Evolutionary conservation across 1,284 basidiomycete genomes (phyloP).

Genomic region (Ustilago bromivora): DNA sequence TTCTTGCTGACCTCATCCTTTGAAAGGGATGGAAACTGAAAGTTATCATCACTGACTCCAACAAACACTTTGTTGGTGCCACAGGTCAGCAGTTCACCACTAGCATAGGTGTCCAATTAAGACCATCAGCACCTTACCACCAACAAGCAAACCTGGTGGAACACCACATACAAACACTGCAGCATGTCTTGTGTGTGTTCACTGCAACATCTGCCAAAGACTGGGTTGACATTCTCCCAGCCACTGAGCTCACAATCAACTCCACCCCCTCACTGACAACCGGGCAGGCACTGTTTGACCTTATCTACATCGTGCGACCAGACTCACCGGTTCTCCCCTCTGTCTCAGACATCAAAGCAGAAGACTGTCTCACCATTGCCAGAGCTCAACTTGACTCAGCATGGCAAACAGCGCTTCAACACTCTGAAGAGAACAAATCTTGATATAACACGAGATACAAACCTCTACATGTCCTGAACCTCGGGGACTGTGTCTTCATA

Average conservation of each 20-base stretch:
- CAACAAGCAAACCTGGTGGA: constrained; percentile 8
- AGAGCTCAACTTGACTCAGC: background rate
- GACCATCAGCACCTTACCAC: constrained; percentile 4
- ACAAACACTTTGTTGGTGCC: background rate
- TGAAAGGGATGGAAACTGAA: background rate
- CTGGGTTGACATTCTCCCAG: too few species aligned
- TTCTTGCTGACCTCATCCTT: background rate
- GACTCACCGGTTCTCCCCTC: background rate
- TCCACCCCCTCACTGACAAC: background rate
- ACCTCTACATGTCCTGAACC: background rate
- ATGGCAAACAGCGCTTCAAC: background rate
- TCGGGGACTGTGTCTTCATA: background rate
- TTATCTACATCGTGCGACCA: background rate
- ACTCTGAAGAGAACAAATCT: background rate
- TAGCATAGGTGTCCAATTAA: background rate
- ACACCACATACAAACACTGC: background rate
- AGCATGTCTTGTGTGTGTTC: background rate
- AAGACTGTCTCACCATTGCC: too few species aligned
- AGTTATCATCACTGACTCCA: background rate
- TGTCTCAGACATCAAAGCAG: background rate
- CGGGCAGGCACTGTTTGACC: background rate
- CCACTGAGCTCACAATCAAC: too few species aligned
- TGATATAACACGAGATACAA: background rate
- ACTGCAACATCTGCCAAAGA: background rate
- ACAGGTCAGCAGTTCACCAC: background rate